These are phyloP conservation scores for Hordeum pubiflorum DNA, from an alignment of 202 grass and related monocot genomes.

Conservation along the genomic window DNA sequence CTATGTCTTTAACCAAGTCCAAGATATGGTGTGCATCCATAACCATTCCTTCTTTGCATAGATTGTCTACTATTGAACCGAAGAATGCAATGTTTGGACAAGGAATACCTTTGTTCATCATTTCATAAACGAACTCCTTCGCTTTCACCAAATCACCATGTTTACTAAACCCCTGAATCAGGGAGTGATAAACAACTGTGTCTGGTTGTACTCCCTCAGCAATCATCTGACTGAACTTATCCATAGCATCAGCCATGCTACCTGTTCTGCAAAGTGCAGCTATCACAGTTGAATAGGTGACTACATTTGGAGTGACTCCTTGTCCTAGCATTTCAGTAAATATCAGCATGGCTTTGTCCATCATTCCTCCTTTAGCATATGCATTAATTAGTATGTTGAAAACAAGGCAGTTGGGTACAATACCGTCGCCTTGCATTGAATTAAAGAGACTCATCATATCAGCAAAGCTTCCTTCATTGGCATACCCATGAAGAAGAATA, in stretches of 20 bases:
- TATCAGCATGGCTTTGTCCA: neutral
- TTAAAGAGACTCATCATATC: neutral
- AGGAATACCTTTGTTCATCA: neutral
- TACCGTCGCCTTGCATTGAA: neutral
- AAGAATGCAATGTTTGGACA: neutral
- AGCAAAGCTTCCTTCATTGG: neutral
- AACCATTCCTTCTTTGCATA: conserved; percentile 1
- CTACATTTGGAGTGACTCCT: neutral
- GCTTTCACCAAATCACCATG: neutral
- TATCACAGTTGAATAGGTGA: neutral
- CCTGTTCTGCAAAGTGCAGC: neutral
- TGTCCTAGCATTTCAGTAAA: neutral
- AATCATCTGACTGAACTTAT: neutral
- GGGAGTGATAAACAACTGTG: neutral
- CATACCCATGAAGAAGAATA: neutral
- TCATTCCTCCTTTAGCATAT: conserved; percentile 4
- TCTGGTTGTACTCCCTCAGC: neutral
- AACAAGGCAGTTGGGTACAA: neutral
- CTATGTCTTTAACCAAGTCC: neutral
- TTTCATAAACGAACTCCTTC: neutral
- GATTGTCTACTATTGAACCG: neutral
- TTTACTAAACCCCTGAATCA: neutral
- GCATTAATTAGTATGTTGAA: neutral
- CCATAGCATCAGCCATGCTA: neutral
- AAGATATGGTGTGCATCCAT: neutral